Evolutionary conservation across 2,329 filamentous ascomycete genomes (phyloP), one percentile per base, ranked within the genome.

Genomic region (Endocalyx cinctus): DNA sequence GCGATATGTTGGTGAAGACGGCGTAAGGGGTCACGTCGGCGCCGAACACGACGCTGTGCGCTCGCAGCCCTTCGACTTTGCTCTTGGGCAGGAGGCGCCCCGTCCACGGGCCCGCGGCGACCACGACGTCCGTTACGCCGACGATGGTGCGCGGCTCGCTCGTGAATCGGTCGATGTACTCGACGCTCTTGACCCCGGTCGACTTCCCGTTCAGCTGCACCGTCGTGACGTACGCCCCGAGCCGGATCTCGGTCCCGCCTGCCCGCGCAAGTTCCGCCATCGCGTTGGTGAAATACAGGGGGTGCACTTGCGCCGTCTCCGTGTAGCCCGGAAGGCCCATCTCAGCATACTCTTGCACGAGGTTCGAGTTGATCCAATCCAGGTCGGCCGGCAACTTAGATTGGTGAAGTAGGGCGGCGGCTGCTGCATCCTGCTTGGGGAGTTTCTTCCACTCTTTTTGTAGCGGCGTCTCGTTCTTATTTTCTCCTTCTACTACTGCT

Each of bases 291-390:
- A 98, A 97, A 27, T 87, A 80, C 41, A 82, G 85, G 0, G 92
- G 92, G 52, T 98, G 90, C 3, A 97, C 90, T 61, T 98, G 92
- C 0, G 92, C 86, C 2, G 92, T 97, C 41, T 87, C 85, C 2
- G 72, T 74, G 1, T 79, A 77, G 3, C 78, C 81, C 3, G 66
- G 64, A 2, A 54, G 46, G 16, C 87, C 87, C 87, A 97, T 96
- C 54, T 83, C 79, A 20, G 86, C 78, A 61, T 94, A 97, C 14
- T 70, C 69, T 33, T 67, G 65, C 15, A 94, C 63, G 3, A 80
- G 65, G 5, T 81, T 76, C 2, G 72, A 63, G 33, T 84, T 77
- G 26, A 97, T 70, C 88, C 89, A 98, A 58, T 95, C 83, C 10
- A 97, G 67, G 43, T 94, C 87, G 11, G 70, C 53, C 0, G 92